Evolutionary conservation across 257 asterid species (phyloP), one percentile per base, ranked within the genome.

Genomic region (Penstemon davidsonii): DNA sequence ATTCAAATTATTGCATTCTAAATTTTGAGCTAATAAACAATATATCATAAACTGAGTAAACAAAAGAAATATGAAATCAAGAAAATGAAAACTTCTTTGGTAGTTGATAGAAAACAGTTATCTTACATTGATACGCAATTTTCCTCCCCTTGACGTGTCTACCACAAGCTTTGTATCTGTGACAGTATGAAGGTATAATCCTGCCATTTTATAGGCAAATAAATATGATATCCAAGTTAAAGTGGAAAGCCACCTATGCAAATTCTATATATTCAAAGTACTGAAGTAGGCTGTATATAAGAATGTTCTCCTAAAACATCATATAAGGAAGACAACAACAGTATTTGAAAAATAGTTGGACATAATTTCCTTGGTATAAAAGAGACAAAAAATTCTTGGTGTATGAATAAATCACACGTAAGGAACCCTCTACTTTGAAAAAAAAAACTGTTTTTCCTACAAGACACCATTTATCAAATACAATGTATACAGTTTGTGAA

Each of bases 101-200:
- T 39, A 67, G 37, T 63, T 55, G 44, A 40, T 49, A 62, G 8
- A 76, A 73, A 65, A 47, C 36, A 62, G n/a, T 57, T 60, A 65
- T 68, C 81, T 79, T 89, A 94, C 99, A 73, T 86, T 76, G 79
- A 94, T 94, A 60, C 78, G 95, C 40, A 94, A 83, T 73, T 84
- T 86, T 77, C 90, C 99, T 69, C 96, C 99, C 75, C 99, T 89
- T 6, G 99, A 84, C 25, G 97, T 91, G 82, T 94, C 99, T 73
- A 94, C 98, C 60, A 87, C 81, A 51, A 94, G 99, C 83, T 86
- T 87, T 50, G 99, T 84, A 73, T 83, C 88, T 19, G 90, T 91
- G 55, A 90, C 90, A 4, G 96, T 86, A 64, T 87, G 95, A 59
- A 91, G 92, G 83, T 88, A 94, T 43, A 94, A 76, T 71, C 93